Evolutionary conservation across 331 rosid genomes (phyloP).

Genomic region (Malus hybrid): DNA sequence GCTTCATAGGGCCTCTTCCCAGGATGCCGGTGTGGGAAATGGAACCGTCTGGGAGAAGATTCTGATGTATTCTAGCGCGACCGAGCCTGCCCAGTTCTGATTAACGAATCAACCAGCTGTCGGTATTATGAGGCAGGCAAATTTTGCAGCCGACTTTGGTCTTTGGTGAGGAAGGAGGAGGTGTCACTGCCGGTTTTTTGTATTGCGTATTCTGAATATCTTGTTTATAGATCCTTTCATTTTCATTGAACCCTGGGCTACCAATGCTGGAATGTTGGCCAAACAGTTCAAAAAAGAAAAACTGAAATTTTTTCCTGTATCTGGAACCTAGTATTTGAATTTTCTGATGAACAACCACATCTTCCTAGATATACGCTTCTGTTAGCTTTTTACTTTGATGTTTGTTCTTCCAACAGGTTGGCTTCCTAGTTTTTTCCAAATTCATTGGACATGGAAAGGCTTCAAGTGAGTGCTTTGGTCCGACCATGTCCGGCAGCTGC

Average conservation of each 20-base stretch:
- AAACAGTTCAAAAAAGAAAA: neutral
- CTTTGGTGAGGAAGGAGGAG: neutral
- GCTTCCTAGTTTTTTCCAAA: neutral
- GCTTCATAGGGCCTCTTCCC: neutral
- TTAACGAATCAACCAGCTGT: too few species aligned
- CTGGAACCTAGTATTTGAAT: neutral
- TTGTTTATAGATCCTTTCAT: neutral
- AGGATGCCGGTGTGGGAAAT: neutral
- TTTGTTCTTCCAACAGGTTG: neutral
- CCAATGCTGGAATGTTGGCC: neutral
- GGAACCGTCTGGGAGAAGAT: neutral
- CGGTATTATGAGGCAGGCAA: neutral
- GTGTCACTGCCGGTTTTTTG: slow-evolving; percentile 15
- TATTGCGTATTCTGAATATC: slow-evolving; percentile 4
- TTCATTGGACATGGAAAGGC: neutral
- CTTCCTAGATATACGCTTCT: neutral
- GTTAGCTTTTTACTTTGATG: too few species aligned
- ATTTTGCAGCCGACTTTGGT: slow-evolving; percentile 1
- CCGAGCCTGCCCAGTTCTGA: too few species aligned
- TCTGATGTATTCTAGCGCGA: too few species aligned
- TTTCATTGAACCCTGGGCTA: neutral
- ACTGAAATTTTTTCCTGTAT: neutral
- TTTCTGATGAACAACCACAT: neutral
- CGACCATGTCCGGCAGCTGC: too few species aligned
- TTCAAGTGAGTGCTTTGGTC: too few species aligned